Evolutionary conservation across 345 rosid genomes (phyloP).

Genomic region (Clarkia xantiana): DNA sequence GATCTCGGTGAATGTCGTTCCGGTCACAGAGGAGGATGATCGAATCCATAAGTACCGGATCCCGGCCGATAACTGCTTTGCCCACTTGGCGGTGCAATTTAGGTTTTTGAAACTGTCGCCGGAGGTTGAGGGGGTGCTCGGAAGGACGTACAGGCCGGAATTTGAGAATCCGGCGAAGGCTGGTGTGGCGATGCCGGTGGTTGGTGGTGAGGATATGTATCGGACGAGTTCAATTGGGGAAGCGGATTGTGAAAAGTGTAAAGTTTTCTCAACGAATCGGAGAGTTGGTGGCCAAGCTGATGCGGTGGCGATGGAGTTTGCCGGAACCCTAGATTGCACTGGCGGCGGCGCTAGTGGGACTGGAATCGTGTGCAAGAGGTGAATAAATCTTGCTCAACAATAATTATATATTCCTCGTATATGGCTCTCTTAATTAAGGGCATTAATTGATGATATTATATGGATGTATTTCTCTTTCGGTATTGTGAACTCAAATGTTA

Average conservation of each 20-base stretch:
- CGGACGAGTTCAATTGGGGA: constrained; percentile 37
- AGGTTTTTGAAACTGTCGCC: constrained; percentile 43
- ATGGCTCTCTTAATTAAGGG: too few relatives aligned
- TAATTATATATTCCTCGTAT: too few relatives aligned
- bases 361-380: too few relatives aligned
- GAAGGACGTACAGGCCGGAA: constrained; percentile 48
- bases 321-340: constrained; percentile 32
- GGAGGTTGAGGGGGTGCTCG: constrained; percentile 50
- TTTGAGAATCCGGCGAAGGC: constrained; percentile 51
- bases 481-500: too few relatives aligned
- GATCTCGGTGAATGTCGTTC: constrained; percentile 48
- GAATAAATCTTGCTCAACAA: too few relatives aligned
- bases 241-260: constrained; percentile 25
- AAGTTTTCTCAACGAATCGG: constrained; percentile 16
- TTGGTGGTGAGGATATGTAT: constrained; percentile 45
- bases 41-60: constrained; percentile 43
- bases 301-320: constrained; percentile 11
- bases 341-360: constrained; percentile 29
- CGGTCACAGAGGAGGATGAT: constrained; percentile 62
- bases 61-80: constrained; percentile 44
- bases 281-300: constrained; percentile 4
- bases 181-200: constrained; percentile 52
- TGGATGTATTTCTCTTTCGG: too few relatives aligned
- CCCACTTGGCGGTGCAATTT: constrained; percentile 55
- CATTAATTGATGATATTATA: too few relatives aligned